These are phyloP conservation scores for Cupressus sempervirens DNA, from an alignment of 75 land plant species.

Conservation along the genomic window DNA sequence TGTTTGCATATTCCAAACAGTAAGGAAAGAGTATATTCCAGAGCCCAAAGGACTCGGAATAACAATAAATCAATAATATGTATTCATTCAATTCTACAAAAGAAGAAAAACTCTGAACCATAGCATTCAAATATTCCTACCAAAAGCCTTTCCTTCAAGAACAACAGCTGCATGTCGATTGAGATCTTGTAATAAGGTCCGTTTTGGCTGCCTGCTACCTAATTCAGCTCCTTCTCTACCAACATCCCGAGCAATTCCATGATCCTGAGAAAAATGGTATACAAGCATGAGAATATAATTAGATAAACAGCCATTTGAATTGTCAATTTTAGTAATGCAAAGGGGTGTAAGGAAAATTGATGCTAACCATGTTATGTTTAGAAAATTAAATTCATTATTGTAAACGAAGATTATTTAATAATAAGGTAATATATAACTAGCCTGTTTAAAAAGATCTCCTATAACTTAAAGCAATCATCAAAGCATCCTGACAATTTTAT, in stretches of 20 bases:
- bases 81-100: neutral
- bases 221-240: constrained; percentile 54
- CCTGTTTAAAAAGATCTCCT: neutral
- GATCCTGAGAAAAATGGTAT: constrained; percentile 43
- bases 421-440: neutral
- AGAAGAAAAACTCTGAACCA: neutral
- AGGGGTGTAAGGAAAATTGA: neutral
- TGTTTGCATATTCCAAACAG: neutral
- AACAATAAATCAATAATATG: neutral
- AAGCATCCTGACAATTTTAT: neutral
- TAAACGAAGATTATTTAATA: neutral
- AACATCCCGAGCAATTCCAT: constrained; percentile 83
- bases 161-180: constrained; percentile 97
- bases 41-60: neutral
- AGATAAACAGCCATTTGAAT: neutral
- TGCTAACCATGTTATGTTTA: neutral
- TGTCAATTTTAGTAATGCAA: neutral
- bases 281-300: neutral
- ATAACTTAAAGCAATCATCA: neutral
- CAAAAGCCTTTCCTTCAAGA: constrained; percentile 84
- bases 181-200: constrained; percentile 66
- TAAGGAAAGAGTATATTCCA: neutral
- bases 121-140: constrained; percentile 16
- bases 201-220: constrained; percentile 37
- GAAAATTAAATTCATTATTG: neutral